Base-by-base conservation (phyloP, 2,329 filamentous ascomycete genomes). In the Cordyceps fumosorosea region DNA sequence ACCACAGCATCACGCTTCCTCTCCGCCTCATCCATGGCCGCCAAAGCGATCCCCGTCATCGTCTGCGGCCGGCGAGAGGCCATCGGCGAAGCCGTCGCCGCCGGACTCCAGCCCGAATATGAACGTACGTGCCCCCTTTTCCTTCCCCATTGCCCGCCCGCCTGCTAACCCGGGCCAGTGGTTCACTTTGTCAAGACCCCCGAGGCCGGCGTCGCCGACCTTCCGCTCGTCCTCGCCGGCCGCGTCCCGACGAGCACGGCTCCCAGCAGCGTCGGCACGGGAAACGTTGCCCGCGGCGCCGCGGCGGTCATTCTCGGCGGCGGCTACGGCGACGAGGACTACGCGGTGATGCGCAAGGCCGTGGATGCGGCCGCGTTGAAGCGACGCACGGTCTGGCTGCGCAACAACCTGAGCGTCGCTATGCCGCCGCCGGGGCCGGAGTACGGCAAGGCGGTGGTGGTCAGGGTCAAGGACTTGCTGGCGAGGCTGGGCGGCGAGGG, bases 371-470 rank as follows among this genome's bases (percentile, higher is more conserved):
- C 62, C 7, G 8, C 22, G 11, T 12, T 63, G n/a, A 18, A 51
- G 40, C 57, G 34, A 5, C 52, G 40, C 22, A 52, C 62, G 6
- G 51, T 61, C 10, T 72, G 69, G 70, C 54, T 72, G 45, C 64
- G 64, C 37, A 64, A 67, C 20, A 70, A 72, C 37, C 20, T 50
- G 18, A 64, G 48, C 5, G 68, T 67, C 32, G 62, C 65, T 0
- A 56, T 66, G 8, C 70, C 70, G 18, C 70, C 68, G 16, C 57
- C 67, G 0, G 68, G 67, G 24, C 67, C 69, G 0, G 68, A 66
- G 63, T 73, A 73, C 47, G 71, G 66, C 3, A 65, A 68, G 60
- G 66, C 62, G 1, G 62, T 73, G 34, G 66, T 70, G 6, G 22
- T 42, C 37, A 65, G 71, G 50, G 64, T 68, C 7, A 73, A 67